Evolutionary conservation across 805 yeast genomes (phyloP), one percentile per base, ranked within the genome.

Genomic region (Starmerella apicola): DNA sequence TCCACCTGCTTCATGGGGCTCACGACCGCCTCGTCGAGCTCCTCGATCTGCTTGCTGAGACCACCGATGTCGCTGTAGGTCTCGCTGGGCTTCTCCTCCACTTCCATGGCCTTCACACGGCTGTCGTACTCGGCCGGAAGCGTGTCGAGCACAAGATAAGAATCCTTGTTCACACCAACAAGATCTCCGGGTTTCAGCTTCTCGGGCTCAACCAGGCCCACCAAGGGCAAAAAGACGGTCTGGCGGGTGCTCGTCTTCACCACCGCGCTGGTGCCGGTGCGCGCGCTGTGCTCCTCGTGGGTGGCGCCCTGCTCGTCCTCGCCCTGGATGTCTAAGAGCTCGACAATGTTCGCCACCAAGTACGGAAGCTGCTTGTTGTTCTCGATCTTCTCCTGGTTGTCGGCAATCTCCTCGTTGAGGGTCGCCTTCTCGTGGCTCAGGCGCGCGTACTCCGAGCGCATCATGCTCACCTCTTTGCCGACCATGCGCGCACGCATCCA

Each of bases 41-140:
- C 99, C 65, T 91, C 97, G 53, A 91, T 91, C 62, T 91, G 99
- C 64, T 91, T 91, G 62, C 88, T 97, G 53, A 91, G 70, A 9
- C 99, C 99, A 57, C 99, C 99, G 52, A 91, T 93, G 60, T 91
- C 98, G 1, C 93, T 78, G 58, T 91, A 91, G 9, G 95, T 84
- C 61, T 91, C 98, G 1, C 94, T 81, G 44, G 99, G 99, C 58
- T 88, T 86, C 64, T 91, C 98, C 59, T 91, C 99, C 37, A 91
- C 98, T 62, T 91, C 98, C 99, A 91, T 83, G 10, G 97, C 97
- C 65, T 91, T 91, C 38, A 91, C 99, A 54, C 98, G 74, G 40
- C 94, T 81, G 61, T 91, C 99, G 58, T 91, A 91, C 63, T 91
- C 98, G 2, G 95, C 85, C 9, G 98, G 98, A 50, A 91, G 68